A percentile compares a stretch with the other conserved stretches of the same genome.
Conservation (phyloP, 2,329 filamentous ascomycete genomes). For the Ophiostoma sp. region DNA sequence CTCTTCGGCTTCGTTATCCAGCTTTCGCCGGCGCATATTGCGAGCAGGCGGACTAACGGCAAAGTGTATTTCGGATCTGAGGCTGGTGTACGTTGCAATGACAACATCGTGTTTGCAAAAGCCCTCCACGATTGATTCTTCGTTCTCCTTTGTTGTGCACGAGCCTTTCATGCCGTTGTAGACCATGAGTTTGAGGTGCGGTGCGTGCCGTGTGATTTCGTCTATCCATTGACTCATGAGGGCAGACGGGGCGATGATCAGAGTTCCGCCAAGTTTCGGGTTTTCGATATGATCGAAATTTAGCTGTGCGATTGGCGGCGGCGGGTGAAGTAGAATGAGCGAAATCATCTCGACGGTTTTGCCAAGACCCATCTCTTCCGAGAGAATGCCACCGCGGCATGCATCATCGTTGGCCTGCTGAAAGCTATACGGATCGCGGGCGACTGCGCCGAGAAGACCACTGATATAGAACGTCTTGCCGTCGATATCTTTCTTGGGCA, state of each 20-base stretch:
- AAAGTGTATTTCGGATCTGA: slow-evolving; percentile 77
- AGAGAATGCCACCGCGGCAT: slow-evolving; percentile 59
- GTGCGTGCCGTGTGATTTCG: slow-evolving; percentile 56
- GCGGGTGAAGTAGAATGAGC: slow-evolving; percentile 60
- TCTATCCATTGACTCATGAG: slow-evolving; percentile 57
- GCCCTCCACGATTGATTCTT: slow-evolving; percentile 39
- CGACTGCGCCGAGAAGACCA: slow-evolving; percentile 56
- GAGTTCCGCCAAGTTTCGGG: slow-evolving; percentile 49
- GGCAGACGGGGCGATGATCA: slow-evolving; percentile 56
- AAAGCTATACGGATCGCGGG: slow-evolving; percentile 46
- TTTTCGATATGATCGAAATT: slow-evolving; percentile 53
- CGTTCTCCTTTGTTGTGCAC: slow-evolving; percentile 38
- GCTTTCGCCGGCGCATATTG: slow-evolving; percentile 50
- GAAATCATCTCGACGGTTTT: slow-evolving; percentile 74
- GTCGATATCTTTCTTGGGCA: slow-evolving; percentile 40
- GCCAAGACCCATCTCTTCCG: slow-evolving; percentile 78
- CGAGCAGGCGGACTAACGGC: slow-evolving; percentile 65
- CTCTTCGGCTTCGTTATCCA: slow-evolving; percentile 28
- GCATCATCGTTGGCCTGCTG: slow-evolving; percentile 34
- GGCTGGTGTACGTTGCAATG: slow-evolving; percentile 61
- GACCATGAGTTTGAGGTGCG: slow-evolving; percentile 49
- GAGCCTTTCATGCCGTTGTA: slow-evolving; percentile 47
- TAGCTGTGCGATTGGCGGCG: slow-evolving; percentile 33
- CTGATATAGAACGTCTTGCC: slow-evolving; percentile 44
- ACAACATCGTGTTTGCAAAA: slow-evolving; percentile 54